Evolutionary conservation across 23 red algal species (phyloP).

Genomic region (Gracilaria caudata): DNA sequence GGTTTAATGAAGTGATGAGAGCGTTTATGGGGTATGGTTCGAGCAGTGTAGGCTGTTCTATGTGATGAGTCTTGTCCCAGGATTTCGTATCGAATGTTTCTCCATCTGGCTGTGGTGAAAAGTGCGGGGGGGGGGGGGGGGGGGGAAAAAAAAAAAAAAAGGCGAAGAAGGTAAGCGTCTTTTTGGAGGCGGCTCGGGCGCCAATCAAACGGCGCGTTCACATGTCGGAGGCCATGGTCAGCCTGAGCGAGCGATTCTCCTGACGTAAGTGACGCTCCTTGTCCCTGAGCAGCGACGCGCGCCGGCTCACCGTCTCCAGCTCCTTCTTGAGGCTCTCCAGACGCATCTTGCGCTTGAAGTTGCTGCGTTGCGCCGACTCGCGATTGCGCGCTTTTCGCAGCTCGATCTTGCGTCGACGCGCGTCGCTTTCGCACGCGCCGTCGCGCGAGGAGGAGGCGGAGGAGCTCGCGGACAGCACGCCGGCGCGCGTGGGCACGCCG

Average conservation of each 20-base stretch:
- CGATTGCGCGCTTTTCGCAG: conserved; percentile 54
- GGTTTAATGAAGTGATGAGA: too few species aligned
- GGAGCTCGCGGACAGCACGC: neutral
- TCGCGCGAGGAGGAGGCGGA: neutral
- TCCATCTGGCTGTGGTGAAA: too few species aligned
- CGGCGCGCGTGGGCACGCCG: neutral
- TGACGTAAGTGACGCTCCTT: conserved; percentile 16
- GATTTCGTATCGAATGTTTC: too few species aligned
- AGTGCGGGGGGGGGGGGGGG: too few species aligned
- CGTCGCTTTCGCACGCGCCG: neutral
- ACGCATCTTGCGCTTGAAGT: conserved; percentile 33
- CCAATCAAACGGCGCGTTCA: too few species aligned
- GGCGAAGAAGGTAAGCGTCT: too few species aligned
- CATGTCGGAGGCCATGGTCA: neutral
- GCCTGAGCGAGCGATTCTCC: conserved; percentile 20
- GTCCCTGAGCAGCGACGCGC: conserved; percentile 11
- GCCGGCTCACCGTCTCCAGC: neutral
- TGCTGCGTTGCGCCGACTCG: conserved; percentile 56
- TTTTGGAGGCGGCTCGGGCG: too few species aligned
- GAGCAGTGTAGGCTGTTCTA: too few species aligned
- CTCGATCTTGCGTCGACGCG: conserved; percentile 27
- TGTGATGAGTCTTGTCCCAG: too few species aligned
- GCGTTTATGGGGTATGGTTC: too few species aligned
- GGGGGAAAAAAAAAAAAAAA: too few species aligned
- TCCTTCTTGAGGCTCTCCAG: conserved; percentile 40